phyloP scores from a whole-genome alignment of 2,329 filamentous ascomycete species.

The Neophaeococcomyces mojaviensis region DNA sequence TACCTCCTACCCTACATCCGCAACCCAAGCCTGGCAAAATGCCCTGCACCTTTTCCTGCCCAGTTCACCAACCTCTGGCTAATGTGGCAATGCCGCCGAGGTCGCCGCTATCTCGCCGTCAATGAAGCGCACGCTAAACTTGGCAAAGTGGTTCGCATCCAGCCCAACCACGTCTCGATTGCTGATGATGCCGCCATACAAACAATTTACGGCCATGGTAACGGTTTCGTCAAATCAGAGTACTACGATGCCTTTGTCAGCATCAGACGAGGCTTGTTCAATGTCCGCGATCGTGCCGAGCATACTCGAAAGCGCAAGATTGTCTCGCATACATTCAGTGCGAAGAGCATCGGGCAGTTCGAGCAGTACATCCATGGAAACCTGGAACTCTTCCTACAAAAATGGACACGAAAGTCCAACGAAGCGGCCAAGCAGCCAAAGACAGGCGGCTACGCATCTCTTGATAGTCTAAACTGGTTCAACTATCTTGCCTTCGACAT shows the following conservation, averaged over 20 bases:
- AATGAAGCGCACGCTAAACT: conserved; percentile 66
- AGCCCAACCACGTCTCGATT: conserved; percentile 76
- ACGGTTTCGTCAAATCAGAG: conserved; percentile 66
- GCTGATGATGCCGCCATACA: conserved; percentile 72
- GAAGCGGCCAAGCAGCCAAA: conserved; percentile 33
- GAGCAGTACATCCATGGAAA: conserved; percentile 84
- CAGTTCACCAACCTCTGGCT: conserved; percentile 76
- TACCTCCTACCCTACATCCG: conserved; percentile 53
- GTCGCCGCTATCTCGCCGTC: conserved; percentile 58
- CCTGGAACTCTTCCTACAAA: conserved; percentile 62
- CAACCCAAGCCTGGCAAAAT: conserved; percentile 44
- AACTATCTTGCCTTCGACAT: conserved; percentile 59
- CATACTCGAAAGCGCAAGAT: conserved; percentile 86
- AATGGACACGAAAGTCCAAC: conserved; percentile 62
- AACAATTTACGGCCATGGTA: conserved; percentile 70
- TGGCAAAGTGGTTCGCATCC: conserved; percentile 73
- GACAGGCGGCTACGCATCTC: conserved; percentile 49
- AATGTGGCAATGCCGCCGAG: conserved; percentile 56
- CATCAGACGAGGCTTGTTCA: conserved; percentile 79
- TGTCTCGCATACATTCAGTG: conserved; percentile 76
- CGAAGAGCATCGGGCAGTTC: conserved; percentile 73
- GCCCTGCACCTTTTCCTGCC: conserved; percentile 48
- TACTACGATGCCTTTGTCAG: conserved; percentile 92
- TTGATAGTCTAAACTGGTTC: conserved; percentile 76
- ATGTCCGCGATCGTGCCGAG: conserved; percentile 72